These are phyloP conservation scores for Sporisorium scitamineum DNA, from an alignment of 1,284 basidiomycete species.

Conservation along the genomic window DNA sequence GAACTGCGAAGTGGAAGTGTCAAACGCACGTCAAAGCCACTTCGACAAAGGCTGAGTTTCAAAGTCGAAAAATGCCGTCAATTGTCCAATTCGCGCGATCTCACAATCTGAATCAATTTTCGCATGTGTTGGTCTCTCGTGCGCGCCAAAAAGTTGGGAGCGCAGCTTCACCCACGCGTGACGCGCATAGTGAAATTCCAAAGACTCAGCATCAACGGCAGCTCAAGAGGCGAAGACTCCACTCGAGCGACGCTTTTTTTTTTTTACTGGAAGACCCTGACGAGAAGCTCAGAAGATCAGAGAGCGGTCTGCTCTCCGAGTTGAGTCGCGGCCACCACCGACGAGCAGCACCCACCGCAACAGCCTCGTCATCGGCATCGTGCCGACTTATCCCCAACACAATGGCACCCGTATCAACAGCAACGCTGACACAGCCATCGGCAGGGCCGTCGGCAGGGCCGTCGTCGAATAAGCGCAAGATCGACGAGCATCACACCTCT, in stretches of 20 bases:
- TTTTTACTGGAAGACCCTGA: constrained; percentile 20
- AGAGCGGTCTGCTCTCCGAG: not conserved
- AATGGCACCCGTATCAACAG: constrained; percentile 51
- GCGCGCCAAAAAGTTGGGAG: not conserved
- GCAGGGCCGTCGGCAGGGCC: constrained; percentile 24
- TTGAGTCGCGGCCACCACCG: not conserved
- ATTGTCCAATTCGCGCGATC: not conserved
- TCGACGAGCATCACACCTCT: constrained; percentile 49
- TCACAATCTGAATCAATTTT: not conserved
- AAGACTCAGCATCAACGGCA: constrained; percentile 10
- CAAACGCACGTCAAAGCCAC: constrained; percentile 22
- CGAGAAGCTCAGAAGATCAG: constrained; percentile 3
- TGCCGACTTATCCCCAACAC: constrained; percentile 14
- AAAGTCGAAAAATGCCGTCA: not conserved
- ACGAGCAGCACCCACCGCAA: constrained; percentile 1
- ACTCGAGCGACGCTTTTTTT: not conserved
- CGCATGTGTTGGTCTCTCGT: constrained; percentile 30
- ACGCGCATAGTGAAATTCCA: constrained; percentile 42
- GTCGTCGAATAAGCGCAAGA: constrained; percentile 45
- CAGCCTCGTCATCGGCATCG: constrained; percentile 10
- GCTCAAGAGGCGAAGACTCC: constrained; percentile 1
- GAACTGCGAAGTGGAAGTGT: constrained; percentile 11
- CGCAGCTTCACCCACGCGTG: constrained; percentile 29
- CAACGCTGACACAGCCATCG: constrained; percentile 28
- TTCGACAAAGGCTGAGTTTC: constrained; percentile 8